Conservation (phyloP, 345 rosid species). For the Hypericum androsaemum region DNA sequence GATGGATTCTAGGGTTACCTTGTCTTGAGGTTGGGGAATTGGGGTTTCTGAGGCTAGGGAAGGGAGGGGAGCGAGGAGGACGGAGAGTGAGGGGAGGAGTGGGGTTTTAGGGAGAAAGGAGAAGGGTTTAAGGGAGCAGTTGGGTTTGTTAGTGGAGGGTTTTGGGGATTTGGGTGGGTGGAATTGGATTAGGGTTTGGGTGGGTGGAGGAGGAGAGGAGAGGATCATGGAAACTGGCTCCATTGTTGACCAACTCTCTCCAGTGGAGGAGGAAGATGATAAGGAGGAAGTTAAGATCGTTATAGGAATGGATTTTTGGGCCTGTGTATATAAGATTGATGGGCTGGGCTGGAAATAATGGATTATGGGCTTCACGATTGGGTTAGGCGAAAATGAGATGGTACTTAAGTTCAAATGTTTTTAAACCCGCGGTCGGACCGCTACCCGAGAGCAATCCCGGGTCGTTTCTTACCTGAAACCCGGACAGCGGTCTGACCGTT, state of each 20-base stretch:
- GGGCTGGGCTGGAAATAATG: too few species aligned
- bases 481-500: too few species aligned
- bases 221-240: constrained; percentile 26
- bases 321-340: too few species aligned
- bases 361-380: too few species aligned
- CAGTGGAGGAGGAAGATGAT: too few species aligned
- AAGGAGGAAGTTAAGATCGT: too few species aligned
- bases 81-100: constrained; percentile 11
- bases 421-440: too few species aligned
- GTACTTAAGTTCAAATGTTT: too few species aligned
- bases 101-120: constrained; percentile 19
- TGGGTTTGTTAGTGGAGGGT: not conserved
- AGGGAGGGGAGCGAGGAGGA: constrained; percentile 29
- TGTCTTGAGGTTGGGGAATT: constrained; percentile 30
- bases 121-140: not conserved
- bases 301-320: too few species aligned
- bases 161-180: not conserved
- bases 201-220: constrained; percentile 25
- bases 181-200: not conserved
- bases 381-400: too few species aligned
- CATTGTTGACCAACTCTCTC: constrained; percentile 8
- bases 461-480: too few species aligned
- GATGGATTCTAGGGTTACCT: constrained; percentile 57
- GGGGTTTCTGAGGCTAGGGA: constrained; percentile 46
- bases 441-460: too few species aligned